Percentiles rank a stretch among this genome's conserved stretches.
Evolutionary conservation across 768 basidiomycete species (phyloP).

Genomic region (Pleurotus citrinopileatus): DNA sequence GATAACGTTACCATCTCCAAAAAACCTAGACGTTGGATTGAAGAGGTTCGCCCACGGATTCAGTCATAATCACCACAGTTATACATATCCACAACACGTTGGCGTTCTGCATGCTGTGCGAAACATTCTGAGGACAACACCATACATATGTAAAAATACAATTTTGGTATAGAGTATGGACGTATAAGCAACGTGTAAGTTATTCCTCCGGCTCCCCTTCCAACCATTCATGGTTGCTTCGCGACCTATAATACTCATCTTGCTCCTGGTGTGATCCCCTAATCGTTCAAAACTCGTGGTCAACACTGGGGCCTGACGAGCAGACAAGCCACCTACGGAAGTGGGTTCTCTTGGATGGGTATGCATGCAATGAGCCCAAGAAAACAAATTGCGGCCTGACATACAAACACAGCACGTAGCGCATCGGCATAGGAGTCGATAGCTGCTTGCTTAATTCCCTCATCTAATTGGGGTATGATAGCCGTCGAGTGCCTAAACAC

Average conservation of each 20-base stretch:
- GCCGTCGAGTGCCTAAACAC: conserved; percentile 61
- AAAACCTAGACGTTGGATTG: conserved; percentile 77
- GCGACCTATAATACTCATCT: conserved; percentile 41
- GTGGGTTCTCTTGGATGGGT: conserved; percentile 71
- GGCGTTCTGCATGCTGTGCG: background rate
- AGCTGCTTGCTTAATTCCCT: conserved; percentile 54
- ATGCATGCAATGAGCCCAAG: conserved; percentile 65
- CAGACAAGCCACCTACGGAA: conserved; percentile 44
- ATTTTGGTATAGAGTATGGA: conserved; percentile 8
- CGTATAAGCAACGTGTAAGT: background rate
- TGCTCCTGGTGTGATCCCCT: conserved; percentile 67
- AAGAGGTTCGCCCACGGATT: conserved; percentile 54
- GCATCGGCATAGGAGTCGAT: conserved; percentile 78
- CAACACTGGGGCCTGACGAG: background rate
- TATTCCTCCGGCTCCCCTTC: background rate
- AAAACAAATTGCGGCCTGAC: conserved; percentile 67
- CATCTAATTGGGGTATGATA: conserved; percentile 65
- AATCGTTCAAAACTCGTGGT: conserved; percentile 13
- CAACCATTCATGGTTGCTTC: conserved; percentile 15
- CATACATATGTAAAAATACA: conserved; percentile 9
- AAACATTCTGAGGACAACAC: background rate
- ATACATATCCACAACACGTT: background rate
- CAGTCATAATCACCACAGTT: conserved; percentile 17
- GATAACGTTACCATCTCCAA: conserved; percentile 52
- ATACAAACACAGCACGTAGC: conserved; percentile 79